Conservation (phyloP, 208 protist genomes). For the Angomonas ambiguus region DNA sequence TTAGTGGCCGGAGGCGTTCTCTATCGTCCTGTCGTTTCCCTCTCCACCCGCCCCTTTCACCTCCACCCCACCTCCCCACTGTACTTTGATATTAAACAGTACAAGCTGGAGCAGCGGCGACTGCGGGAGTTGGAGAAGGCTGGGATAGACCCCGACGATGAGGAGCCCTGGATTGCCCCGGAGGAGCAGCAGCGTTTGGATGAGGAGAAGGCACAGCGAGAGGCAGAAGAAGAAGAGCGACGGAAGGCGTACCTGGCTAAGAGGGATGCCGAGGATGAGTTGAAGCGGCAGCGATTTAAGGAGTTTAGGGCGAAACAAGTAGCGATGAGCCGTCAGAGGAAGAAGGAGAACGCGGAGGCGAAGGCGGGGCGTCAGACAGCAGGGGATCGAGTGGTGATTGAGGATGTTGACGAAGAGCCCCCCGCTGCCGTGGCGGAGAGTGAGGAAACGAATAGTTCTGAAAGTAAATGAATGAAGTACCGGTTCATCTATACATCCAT, state of each 20-base stretch:
- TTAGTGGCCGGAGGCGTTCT: background rate
- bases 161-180: constrained; percentile 57
- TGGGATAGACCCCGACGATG: constrained; percentile 49
- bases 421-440: background rate
- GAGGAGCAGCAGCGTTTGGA: constrained; percentile 74
- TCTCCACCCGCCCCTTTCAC: background rate
- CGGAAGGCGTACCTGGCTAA: constrained; percentile 47
- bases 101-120: constrained; percentile 75
- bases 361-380: constrained; percentile 34
- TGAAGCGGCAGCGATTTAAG: constrained; percentile 68
- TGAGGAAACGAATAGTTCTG: constrained; percentile 15
- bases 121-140: constrained; percentile 67
- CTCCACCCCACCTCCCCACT: constrained; percentile 13
- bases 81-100: constrained; percentile 68
- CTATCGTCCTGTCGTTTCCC: background rate
- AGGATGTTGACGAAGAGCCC: constrained; percentile 15
- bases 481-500: no score
- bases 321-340: constrained; percentile 65
- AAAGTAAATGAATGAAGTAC: no score
- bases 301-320: constrained; percentile 72
- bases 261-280: constrained; percentile 53
- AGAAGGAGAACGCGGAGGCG: constrained; percentile 37
- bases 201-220: constrained; percentile 45
- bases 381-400: constrained; percentile 19
- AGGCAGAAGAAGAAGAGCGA: constrained; percentile 49